These are phyloP conservation scores for Lecanoromycetidae sp. DNA, from an alignment of 2,329 filamentous ascomycete genomes.

Conservation along the genomic window DNA sequence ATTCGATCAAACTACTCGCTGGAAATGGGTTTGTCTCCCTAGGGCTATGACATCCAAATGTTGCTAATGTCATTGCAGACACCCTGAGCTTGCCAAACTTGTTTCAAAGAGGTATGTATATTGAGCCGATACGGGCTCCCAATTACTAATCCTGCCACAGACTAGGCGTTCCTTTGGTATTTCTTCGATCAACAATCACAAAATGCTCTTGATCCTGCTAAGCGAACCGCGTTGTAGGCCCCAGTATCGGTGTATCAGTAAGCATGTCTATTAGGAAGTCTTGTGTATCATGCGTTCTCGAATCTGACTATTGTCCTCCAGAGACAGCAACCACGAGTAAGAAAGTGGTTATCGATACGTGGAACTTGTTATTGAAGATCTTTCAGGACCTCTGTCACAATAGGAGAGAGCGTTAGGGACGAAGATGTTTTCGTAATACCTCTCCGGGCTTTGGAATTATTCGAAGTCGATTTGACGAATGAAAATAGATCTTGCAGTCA, in stretches of 20 bases:
- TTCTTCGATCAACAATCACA: too few species aligned
- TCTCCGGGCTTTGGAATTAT: conserved; percentile 12
- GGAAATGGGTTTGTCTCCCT: too few species aligned
- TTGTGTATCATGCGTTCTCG: neutral
- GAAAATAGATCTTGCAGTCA: conserved; percentile 85
- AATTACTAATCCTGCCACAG: too few species aligned
- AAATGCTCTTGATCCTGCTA: too few species aligned
- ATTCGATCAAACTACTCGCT: conserved; percentile 7
- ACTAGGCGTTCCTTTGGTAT: too few species aligned
- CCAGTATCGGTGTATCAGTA: too few species aligned
- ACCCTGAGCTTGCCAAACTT: conserved; percentile 18
- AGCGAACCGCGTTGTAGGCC: too few species aligned
- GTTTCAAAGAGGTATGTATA: too few species aligned
- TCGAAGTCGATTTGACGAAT: conserved; percentile 5
- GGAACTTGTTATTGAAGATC: neutral
- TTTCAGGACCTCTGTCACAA: conserved; percentile 51
- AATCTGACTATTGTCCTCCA: neutral
- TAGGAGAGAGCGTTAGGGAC: conserved; percentile 89
- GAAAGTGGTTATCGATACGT: neutral
- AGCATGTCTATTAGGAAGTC: too few species aligned
- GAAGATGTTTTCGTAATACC: conserved; percentile 53
- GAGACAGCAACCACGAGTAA: conserved; percentile 11
- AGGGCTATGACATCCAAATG: conserved; percentile 61
- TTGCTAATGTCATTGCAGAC: conserved; percentile 57
- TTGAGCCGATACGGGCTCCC: too few species aligned